Conservation (phyloP, 805 yeast species). For the Starmerella bombicola region DNA sequence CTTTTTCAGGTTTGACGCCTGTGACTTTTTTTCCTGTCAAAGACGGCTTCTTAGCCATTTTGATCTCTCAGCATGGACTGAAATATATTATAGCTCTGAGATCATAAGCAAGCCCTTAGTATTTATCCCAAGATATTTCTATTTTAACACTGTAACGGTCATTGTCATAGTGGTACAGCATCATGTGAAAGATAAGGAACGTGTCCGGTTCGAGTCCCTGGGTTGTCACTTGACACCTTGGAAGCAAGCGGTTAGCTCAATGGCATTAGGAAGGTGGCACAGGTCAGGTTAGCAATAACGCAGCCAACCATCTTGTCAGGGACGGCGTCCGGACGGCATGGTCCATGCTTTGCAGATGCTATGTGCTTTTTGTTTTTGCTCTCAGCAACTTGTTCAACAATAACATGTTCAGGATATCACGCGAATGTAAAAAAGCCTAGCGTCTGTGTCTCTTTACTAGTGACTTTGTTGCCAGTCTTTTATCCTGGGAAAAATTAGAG, state of each 20-base stretch:
- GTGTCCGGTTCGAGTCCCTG: slow-evolving; percentile 29
- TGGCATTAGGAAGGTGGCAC: slow-evolving; percentile 23
- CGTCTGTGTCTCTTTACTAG: too few relatives aligned
- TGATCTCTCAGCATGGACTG: too few relatives aligned
- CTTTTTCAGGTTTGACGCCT: slow-evolving; percentile 47
- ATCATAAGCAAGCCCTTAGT: too few relatives aligned
- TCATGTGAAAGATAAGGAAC: slow-evolving; percentile 16
- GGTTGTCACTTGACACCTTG: slow-evolving; percentile 20
- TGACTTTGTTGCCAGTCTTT: too few relatives aligned
- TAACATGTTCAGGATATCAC: too few relatives aligned
- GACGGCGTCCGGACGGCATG: slow-evolving; percentile 28
- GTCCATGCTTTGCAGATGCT: slow-evolving; percentile 7
- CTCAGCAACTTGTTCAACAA: background rate
- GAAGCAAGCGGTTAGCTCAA: slow-evolving; percentile 20
- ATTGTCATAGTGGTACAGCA: slow-evolving; percentile 19
- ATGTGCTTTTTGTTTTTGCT: slow-evolving; percentile 1
- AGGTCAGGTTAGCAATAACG: slow-evolving; percentile 28
- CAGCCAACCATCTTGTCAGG: slow-evolving; percentile 25
- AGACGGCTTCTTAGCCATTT: slow-evolving; percentile 11
- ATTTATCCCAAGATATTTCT: too few relatives aligned
- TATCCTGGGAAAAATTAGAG: too few relatives aligned
- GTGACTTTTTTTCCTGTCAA: slow-evolving; percentile 29
- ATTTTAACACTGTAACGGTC: slow-evolving; percentile 24
- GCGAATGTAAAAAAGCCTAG: too few relatives aligned
- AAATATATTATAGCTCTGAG: too few relatives aligned